Percentiles rank a stretch among this genome's conserved stretches.
Conservation (phyloP, 2,329 filamentous ascomycete species). For the Bipolaris victoriae region DNA sequence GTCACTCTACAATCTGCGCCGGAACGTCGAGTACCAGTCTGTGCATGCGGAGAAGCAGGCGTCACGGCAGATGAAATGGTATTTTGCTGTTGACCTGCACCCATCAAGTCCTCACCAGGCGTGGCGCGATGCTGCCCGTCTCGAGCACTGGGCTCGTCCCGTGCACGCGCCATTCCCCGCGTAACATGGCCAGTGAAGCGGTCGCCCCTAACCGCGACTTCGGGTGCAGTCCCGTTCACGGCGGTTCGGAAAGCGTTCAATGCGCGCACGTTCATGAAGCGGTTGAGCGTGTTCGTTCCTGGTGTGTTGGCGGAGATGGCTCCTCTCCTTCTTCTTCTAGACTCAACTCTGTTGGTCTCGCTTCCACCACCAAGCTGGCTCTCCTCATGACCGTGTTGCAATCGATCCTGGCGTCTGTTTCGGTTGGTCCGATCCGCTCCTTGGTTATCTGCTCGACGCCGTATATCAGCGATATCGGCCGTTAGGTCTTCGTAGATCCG, state of each 20-base stretch:
- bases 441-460: slow-evolving; percentile 11
- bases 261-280: not conserved
- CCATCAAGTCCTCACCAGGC: not conserved
- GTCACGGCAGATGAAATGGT: not conserved
- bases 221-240: not conserved
- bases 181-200: not conserved
- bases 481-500: slow-evolving; percentile 13
- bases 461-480: slow-evolving; percentile 18
- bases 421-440: not conserved
- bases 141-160: not conserved
- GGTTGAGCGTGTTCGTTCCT: not conserved
- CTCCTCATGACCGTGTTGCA: not conserved
- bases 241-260: not conserved
- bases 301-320: not conserved
- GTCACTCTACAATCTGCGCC: not conserved
- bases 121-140: not conserved
- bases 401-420: not conserved
- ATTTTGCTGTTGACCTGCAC: not conserved
- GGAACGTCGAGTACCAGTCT: not conserved
- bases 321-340: not conserved
- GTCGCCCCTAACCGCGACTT: not conserved
- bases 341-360: not conserved
- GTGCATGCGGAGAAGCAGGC: not conserved
- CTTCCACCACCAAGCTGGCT: not conserved
- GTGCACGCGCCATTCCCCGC: not conserved